Evolutionary conservation across 2,329 filamentous ascomycete genomes (phyloP).

Genomic region (Penicillium corylophilum): DNA sequence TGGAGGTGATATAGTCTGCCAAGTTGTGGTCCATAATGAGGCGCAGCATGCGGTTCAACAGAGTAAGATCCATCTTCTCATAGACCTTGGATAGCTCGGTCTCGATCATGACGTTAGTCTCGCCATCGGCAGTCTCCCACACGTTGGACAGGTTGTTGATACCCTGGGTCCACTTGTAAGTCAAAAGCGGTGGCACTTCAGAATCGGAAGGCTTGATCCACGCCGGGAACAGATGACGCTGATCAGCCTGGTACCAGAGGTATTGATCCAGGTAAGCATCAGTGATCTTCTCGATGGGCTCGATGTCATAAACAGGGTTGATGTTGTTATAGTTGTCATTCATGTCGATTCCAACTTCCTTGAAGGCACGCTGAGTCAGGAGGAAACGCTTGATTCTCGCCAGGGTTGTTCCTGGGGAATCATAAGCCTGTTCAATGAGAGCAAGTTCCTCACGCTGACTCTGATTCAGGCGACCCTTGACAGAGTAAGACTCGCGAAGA

Average conservation of each 20-base stretch:
- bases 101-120: conserved; percentile 98
- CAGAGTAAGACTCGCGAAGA: conserved; percentile 91
- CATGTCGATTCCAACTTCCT: conserved; percentile 99
- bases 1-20: conserved; percentile 97
- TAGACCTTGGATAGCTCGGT: conserved; percentile 99
- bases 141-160: conserved; percentile 97
- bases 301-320: conserved; percentile 98
- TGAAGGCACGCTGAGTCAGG: conserved; percentile 95
- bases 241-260: conserved; percentile 98
- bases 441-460: conserved; percentile 96
- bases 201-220: conserved; percentile 99
- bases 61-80: conserved; percentile 95
- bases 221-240: conserved; percentile 91
- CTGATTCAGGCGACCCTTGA: conserved; percentile 94
- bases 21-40: conserved; percentile 99
- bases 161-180: conserved; percentile 98
- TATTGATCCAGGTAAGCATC: conserved; percentile 99
- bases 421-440: conserved; percentile 96
- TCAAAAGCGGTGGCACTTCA: conserved; percentile 88
- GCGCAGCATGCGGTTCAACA: conserved; percentile 87
- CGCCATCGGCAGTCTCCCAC: conserved; percentile 89
- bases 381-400: conserved; percentile 97
- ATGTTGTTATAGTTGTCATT: conserved; percentile 99
- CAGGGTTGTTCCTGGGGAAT: conserved; percentile 92
- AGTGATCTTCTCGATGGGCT: conserved; percentile 98